Base-by-base conservation (phyloP, 345 rosid genomes). In the Gynandropsis gynandra region DNA sequence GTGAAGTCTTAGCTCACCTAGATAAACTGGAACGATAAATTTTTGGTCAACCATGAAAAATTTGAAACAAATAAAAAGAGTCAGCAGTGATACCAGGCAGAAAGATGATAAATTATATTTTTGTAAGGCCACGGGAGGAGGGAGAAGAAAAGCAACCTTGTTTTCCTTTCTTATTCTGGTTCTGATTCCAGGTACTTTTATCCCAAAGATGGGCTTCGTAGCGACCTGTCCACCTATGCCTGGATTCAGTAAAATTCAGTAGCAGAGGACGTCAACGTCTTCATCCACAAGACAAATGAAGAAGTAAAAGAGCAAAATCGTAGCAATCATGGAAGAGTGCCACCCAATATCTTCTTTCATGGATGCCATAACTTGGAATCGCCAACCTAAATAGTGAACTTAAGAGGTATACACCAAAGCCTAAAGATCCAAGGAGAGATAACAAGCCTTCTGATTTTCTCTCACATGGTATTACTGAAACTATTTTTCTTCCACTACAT, bases 121-220 rank as follows among this genome's bases (percentile, higher is more conserved):
- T 29, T 12, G 50, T 10, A 37, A 37, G 15, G 11, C 4, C 15
- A 37, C 9, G 12, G 16, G 29, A 40, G 32, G 14, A 10, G 35
- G 54, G 46, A 46, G 29, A 51, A 59, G 18, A 45, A 62, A 24
- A 43, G 32, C 50, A 52, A 87, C 98, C 98, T 85, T 92, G 98
- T 78, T 92, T 92, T 52, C 96, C 96, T 64, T 92, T 92, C 76
- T 92, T 92, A 65, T 92, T 92, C 76, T 92, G 98, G 66, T 85
- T 92, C 64, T 92, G 96, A 71, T 92, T 92, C 98, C 95, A 92
- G 1, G 98, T 87, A 59, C 76, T 92, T 70, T 92, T 92, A 74
- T 92, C 98, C 98, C 98, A 92, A 56, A 92, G 96, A 46, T 92
- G 98, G 77, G 98, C 98, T 80, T 90, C 98, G 62, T 87, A 90